phyloP scores from a whole-genome alignment of 139 green algal genomes.

The Monoraphidium neglectum region DNA sequence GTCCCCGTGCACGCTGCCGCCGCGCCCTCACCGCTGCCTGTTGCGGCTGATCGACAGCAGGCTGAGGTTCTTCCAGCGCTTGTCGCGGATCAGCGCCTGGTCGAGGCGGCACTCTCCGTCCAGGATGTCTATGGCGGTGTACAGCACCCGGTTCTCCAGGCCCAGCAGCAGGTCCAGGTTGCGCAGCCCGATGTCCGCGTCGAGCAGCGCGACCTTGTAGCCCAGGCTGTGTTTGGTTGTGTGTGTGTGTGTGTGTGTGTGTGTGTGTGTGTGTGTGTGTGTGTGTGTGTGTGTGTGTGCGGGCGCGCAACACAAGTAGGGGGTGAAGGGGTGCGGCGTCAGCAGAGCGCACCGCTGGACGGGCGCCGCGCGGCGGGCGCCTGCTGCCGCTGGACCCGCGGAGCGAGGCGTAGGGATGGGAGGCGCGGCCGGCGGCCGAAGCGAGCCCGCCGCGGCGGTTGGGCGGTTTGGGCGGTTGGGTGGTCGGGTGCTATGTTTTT shows the following conservation, averaged over 20 bases:
- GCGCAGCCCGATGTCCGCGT: conserved; percentile 87
- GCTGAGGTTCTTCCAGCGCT: conserved; percentile 88
- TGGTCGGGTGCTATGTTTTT: too few species aligned
- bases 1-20: too few species aligned
- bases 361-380: too few species aligned
- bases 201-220: conserved; percentile 85
- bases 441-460: too few species aligned
- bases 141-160: conserved; percentile 88
- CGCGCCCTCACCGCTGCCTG: conserved; percentile 46
- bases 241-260: background rate
- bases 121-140: conserved; percentile 91
- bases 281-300: too few species aligned
- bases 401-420: too few species aligned
- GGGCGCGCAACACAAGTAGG: background rate
- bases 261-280: background rate
- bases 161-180: conserved; percentile 92
- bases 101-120: conserved; percentile 84
- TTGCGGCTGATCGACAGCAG: conserved; percentile 77
- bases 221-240: conserved; percentile 48
- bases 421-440: too few species aligned
- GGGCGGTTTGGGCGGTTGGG: too few species aligned
- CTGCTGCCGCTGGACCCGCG: too few species aligned
- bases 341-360: too few species aligned
- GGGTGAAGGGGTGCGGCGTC: background rate
- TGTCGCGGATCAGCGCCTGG: conserved; percentile 88